Base-by-base conservation (phyloP, 2,329 filamentous ascomycete species). In the Penicillium frequentans region DNA sequence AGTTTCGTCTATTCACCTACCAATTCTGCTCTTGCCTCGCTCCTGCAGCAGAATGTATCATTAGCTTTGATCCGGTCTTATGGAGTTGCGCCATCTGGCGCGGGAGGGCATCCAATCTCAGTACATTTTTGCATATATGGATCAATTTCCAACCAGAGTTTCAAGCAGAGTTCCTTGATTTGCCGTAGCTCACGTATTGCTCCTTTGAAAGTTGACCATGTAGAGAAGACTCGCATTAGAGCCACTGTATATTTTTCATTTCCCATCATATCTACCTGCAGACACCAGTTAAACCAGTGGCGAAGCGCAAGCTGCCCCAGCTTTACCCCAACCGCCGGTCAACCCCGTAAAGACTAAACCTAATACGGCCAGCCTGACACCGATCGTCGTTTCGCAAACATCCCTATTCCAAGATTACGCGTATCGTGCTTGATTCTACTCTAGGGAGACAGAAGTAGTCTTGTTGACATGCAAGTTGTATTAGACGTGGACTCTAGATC, bases 41-140 rank as follows among this genome's bases (percentile, higher is more conserved):
- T 37, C 52, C 37, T 45, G 44, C 44, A 47, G 57, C 54, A 54
- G 56, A 43, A 57, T 60, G 58, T 59, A 55, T 53, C 51, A 56
- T 55, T 54, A 63, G 45, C 21, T 53, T 48, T 37, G 39, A 46
- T 55, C 39, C 43, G 39, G 19, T 58, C 37, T 26, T 52, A 52
- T 37, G 59, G 59, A 54, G 59, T 60, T 59, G 57, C 53, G 61
- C 54, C 53, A 46, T 51, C 46, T 58, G 55, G 57, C 52, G 55
- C 47, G 52, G 55, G 57, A 52, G 21, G 54, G 50, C 53, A 54
- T 60, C 37, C 48, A 46, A 58, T 56, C 33, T 52, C 39, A 48
- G 37, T 47, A 55, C 53, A 60, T 37, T 57, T 50, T 61, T 59
- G 60, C 54, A 61, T 64, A 33, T n/a, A 24, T 14, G 35, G 35